These are phyloP conservation scores for Parastagonospora nodorum DNA, from an alignment of 2,329 filamentous ascomycete species.

Conservation along the genomic window DNA sequence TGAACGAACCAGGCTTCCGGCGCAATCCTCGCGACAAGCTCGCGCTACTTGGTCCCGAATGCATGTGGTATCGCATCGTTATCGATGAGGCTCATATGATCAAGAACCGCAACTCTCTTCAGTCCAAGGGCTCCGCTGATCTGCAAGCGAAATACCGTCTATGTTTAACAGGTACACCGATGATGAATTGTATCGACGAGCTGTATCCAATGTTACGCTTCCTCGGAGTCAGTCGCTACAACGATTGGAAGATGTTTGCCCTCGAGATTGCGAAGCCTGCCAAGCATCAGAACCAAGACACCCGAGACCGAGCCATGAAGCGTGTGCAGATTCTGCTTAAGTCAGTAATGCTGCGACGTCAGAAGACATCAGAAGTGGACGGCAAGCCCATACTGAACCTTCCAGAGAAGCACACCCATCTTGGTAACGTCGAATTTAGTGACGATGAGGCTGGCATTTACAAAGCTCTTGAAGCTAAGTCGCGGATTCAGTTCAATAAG, in stretches of 20 bases:
- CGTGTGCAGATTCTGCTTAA: constrained; percentile 77
- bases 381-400: constrained; percentile 76
- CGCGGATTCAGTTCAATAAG: constrained; percentile 74
- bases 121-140: constrained; percentile 63
- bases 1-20: constrained; percentile 33
- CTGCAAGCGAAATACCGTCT: constrained; percentile 68
- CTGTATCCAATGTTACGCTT: constrained; percentile 79
- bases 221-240: constrained; percentile 76
- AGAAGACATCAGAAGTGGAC: constrained; percentile 78
- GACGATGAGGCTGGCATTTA: constrained; percentile 71
- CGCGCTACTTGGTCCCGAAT: constrained; percentile 62
- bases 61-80: constrained; percentile 67
- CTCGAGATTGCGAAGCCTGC: constrained; percentile 58
- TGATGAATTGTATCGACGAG: constrained; percentile 86
- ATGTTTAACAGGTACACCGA: constrained; percentile 80
- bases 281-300: constrained; percentile 46
- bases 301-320: constrained; percentile 62
- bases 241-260: constrained; percentile 66
- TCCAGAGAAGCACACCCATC: constrained; percentile 67
- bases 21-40: constrained; percentile 30
- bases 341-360: constrained; percentile 80
- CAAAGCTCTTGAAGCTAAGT: constrained; percentile 66
- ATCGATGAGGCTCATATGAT: constrained; percentile 82
- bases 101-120: constrained; percentile 72
- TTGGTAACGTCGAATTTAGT: constrained; percentile 68